Evolutionary conservation across 352 stramenopile species (phyloP), one percentile per base, ranked within the genome.

Genomic region (Pythium phragmitis): DNA sequence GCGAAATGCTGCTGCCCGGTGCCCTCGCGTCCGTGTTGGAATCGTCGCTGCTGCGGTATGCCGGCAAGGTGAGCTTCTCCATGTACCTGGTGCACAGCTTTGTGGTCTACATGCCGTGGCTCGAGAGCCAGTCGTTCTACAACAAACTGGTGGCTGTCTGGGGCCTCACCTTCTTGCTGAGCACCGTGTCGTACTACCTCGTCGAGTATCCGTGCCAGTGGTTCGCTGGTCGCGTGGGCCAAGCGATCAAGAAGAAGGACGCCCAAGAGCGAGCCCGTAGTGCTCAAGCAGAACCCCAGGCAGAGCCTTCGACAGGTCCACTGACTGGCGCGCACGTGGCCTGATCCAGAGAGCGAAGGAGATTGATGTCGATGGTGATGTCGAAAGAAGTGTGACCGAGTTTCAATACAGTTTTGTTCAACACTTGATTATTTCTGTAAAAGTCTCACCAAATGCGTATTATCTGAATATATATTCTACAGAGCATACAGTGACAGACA

Each of bases 201-300:
- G 33, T 88, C 33, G 75, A 88, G 69, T 72, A 76, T 46, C 77
- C 77, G 45, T 84, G 75, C 3, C 79, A 84, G 48, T 36, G 71
- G 11, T 19, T 84, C 11, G 76, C 77, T 12, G 61, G 63, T n/a
- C 56, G 64, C 17, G 70, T 82, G 48, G 69, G 67, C 39, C 65
- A 58, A 11, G 17, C 17, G 2, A 61, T 77, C 42, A 68, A 68
- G 26, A 16, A 52, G 23, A 57, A 46, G 4, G 59, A 66, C 41
- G 34, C 34, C 34, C 34, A 39, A 39, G 34, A 47, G n/a, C 41
- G 41, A n/a, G 14, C 6, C 41, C n/a, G 41, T 14, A 47, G 41
- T 47, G 41, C 41, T 14, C 14, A 47, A 12, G 6, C 41, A 47
- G 41, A 47, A 23, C 41, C 30, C 23, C 11, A 54, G 23, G 17